phyloP scores from a whole-genome alignment of 352 stramenopile species.

The Pythium coloratum region DNA sequence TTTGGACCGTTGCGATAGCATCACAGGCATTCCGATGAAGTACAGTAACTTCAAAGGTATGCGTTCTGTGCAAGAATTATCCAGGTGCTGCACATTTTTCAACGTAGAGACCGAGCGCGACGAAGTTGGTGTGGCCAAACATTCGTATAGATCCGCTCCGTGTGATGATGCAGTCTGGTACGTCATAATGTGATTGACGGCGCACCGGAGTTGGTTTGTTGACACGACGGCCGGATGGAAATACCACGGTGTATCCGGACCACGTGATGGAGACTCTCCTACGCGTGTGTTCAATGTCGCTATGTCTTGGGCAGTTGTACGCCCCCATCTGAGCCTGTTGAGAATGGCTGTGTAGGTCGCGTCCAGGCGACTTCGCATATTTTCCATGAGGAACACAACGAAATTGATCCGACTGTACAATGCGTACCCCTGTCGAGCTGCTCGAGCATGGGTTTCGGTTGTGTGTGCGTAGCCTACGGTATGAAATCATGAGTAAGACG shows the following conservation, averaged over 20 bases:
- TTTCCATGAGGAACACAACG: constrained; percentile 9
- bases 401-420: constrained; percentile 3
- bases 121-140: neutral
- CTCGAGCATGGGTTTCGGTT: neutral
- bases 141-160: neutral
- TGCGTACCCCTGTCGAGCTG: neutral
- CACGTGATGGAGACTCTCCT: neutral
- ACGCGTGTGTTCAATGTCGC: neutral
- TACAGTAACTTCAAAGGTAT: constrained; percentile 7
- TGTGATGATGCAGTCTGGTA: neutral
- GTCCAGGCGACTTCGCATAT: neutral
- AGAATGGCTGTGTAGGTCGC: constrained; percentile 1
- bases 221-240: neutral
- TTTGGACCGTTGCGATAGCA: neutral
- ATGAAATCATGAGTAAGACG: too few relatives aligned
- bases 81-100: neutral
- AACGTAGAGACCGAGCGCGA: neutral
- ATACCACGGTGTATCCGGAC: neutral
- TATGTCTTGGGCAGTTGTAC: constrained; percentile 1
- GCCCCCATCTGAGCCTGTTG: neutral
- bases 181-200: neutral
- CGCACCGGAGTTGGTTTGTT: constrained; percentile 5
- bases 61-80: neutral
- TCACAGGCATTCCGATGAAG: constrained; percentile 9
- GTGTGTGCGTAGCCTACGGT: neutral